Percentiles rank a stretch among this genome's conserved stretches.
These are phyloP conservation scores for Myriosclerotinia scirpicola DNA, from an alignment of 2,329 filamentous ascomycete genomes.

Conservation along the genomic window DNA sequence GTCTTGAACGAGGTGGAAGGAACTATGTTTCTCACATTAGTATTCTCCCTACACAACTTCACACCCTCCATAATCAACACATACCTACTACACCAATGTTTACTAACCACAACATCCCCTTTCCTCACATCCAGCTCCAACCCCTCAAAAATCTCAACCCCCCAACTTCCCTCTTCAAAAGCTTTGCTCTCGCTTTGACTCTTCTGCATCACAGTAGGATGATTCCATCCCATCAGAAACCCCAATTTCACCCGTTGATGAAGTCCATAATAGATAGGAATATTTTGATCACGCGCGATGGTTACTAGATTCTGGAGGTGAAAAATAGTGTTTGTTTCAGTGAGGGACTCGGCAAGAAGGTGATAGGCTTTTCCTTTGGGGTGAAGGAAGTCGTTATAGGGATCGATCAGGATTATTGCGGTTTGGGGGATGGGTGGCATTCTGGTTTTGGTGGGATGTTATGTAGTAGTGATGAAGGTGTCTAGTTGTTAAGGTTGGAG, in stretches of 20 bases:
- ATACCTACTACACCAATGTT: constrained; percentile 41
- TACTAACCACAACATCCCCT: constrained; percentile 40
- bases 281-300: constrained; percentile 33
- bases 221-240: constrained; percentile 39
- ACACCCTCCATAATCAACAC: not conserved
- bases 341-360: constrained; percentile 36
- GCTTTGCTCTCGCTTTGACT: constrained; percentile 28
- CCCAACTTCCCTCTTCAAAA: constrained; percentile 40
- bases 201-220: constrained; percentile 31
- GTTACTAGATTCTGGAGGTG: constrained; percentile 36
- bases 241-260: constrained; percentile 38
- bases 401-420: constrained; percentile 36
- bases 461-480: not conserved
- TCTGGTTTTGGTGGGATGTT: not conserved
- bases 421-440: constrained; percentile 23
- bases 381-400: constrained; percentile 39
- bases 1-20: constrained; percentile 27
- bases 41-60: too few species aligned
- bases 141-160: constrained; percentile 38
- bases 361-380: constrained; percentile 34
- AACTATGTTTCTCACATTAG: constrained; percentile 27
- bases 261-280: constrained; percentile 43
- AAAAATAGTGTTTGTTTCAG: constrained; percentile 36
- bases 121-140: constrained; percentile 37
- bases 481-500: not conserved